Evolutionary conservation across 176 grass and related monocot species (phyloP).

Genomic region (Bromus sterilis): DNA sequence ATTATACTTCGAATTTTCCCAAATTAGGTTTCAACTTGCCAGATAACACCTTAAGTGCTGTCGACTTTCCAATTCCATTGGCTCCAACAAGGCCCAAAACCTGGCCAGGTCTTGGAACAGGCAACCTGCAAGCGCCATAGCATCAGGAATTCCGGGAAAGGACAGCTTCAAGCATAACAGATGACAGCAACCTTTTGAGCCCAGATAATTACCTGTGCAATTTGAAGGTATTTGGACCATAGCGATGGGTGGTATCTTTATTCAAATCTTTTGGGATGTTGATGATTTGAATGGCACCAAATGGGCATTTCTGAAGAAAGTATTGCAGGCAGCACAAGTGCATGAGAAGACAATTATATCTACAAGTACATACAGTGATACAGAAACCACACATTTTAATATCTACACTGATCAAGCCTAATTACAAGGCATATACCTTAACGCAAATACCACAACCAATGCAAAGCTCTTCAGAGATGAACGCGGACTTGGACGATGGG

Average conservation of each 20-base stretch:
- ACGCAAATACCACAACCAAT: slow-evolving; percentile 87
- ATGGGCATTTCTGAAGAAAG: slow-evolving; percentile 77
- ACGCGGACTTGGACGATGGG: slow-evolving; percentile 44
- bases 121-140: slow-evolving; percentile 35
- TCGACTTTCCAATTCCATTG: slow-evolving; percentile 74
- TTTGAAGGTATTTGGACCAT: slow-evolving; percentile 87
- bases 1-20: slow-evolving; percentile 65
- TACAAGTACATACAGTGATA: neutral
- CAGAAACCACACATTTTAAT: neutral
- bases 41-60: slow-evolving; percentile 60
- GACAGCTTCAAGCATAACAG: neutral
- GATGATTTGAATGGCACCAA: slow-evolving; percentile 89
- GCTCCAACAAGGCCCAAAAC: slow-evolving; percentile 73
- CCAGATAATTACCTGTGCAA: slow-evolving; percentile 45
- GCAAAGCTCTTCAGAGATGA: slow-evolving; percentile 90
- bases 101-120: slow-evolving; percentile 74
- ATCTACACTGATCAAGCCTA: neutral
- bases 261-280: slow-evolving; percentile 80
- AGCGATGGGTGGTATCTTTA: slow-evolving; percentile 80
- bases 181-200: neutral
- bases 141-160: neutral
- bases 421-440: slow-evolving; percentile 37
- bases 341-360: neutral
- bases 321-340: neutral
- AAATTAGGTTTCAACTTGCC: slow-evolving; percentile 78